Conservation (phyloP, 148 eudicot species). For the Silene uniflora region DNA sequence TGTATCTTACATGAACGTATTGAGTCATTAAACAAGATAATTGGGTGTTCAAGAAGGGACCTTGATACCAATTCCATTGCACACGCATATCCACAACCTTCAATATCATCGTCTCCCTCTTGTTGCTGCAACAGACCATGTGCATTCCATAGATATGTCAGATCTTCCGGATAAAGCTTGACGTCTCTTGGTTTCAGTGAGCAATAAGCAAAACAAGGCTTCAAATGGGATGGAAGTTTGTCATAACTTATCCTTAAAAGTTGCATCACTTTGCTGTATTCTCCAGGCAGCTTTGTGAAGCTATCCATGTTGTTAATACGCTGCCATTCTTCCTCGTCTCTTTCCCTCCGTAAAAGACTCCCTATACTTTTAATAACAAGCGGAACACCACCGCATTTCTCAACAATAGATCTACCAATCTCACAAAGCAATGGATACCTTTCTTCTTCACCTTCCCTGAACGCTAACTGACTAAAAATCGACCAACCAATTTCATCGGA, state of each 20-base stretch:
- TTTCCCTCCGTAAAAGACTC: conserved; percentile 16
- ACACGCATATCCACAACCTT: too few species aligned
- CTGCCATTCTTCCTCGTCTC: too few species aligned
- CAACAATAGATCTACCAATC: too few species aligned
- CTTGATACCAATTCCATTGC: conserved; percentile 2
- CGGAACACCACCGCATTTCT: too few species aligned
- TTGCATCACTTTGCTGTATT: conserved; percentile 18
- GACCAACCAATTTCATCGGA: too few species aligned
- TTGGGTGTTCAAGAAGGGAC: conserved; percentile 39
- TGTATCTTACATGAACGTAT: conserved; percentile 35
- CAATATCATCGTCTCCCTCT: neutral
- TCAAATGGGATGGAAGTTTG: conserved; percentile 19
- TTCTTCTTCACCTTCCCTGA: too few species aligned
- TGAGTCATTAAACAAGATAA: conserved; percentile 27
- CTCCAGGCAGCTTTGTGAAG: conserved; percentile 2
- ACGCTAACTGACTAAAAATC: too few species aligned
- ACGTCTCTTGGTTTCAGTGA: conserved; percentile 5
- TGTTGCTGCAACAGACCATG: conserved; percentile 16
- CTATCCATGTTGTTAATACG: conserved; percentile 17
- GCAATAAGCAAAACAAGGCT: conserved; percentile 22
- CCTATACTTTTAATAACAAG: conserved; percentile 29
- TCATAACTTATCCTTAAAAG: too few species aligned
- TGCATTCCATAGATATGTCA: conserved; percentile 21
- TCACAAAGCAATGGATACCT: too few species aligned
- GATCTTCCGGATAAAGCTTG: neutral